phyloP scores from a whole-genome alignment of 139 green algal genomes.

The Chlorella ohadii region DNA sequence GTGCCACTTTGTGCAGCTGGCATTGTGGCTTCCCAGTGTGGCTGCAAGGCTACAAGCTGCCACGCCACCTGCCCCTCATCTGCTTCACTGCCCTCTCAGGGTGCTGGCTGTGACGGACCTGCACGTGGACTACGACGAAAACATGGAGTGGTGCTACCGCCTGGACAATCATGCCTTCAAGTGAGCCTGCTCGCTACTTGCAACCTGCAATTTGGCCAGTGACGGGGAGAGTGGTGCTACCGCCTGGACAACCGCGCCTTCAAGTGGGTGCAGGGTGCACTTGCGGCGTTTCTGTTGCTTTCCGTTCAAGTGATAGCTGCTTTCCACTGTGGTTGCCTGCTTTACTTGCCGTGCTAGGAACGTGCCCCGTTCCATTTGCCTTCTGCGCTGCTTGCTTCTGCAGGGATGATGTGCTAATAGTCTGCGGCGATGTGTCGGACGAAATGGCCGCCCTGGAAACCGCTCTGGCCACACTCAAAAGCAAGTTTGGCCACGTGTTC shows the following conservation, averaged over 20 bases:
- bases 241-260: not conserved
- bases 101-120: slow-evolving; percentile 40
- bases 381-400: no score
- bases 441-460: slow-evolving; percentile 53
- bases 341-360: no score
- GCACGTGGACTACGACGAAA: slow-evolving; percentile 40
- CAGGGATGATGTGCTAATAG: slow-evolving; percentile 62
- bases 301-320: no score
- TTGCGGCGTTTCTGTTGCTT: not conserved
- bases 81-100: no score
- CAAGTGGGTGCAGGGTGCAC: not conserved
- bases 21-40: no score
- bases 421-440: slow-evolving; percentile 80
- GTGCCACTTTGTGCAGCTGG: no score
- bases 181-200: no score
- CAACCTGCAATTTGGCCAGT: no score
- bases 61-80: no score
- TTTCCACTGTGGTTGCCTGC: no score
- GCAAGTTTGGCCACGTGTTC: slow-evolving; percentile 58
- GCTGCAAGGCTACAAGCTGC: no score
- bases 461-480: slow-evolving; percentile 55
- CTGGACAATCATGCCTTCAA: not conserved
- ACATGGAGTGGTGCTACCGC: slow-evolving; percentile 26
- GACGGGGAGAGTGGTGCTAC: slow-evolving; percentile 24
- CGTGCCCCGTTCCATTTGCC: no score